Evolutionary conservation across 768 basidiomycete genomes (phyloP).

Genomic region (Psilocybe cyanescens): DNA sequence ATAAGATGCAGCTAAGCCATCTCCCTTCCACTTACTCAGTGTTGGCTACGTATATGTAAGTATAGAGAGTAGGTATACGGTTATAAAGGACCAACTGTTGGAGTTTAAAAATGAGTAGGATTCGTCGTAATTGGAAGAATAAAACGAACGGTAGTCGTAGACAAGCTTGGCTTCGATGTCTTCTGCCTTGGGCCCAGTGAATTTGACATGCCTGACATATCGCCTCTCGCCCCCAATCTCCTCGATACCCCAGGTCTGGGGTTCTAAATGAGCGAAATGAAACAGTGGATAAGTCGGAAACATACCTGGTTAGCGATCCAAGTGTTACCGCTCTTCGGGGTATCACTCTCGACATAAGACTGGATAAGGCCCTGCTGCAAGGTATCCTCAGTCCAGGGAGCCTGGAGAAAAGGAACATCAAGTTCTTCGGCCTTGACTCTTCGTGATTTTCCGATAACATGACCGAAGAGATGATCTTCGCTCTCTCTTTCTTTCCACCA

Average conservation of each 20-base stretch:
- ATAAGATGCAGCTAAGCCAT: neutral
- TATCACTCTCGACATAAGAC: slow-evolving; percentile 59
- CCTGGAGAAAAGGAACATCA: slow-evolving; percentile 49
- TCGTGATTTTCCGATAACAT: slow-evolving; percentile 56
- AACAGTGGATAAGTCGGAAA: slow-evolving; percentile 41
- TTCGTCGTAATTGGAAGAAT: slow-evolving; percentile 32
- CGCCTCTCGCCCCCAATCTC: slow-evolving; percentile 60
- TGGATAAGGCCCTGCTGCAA: slow-evolving; percentile 49
- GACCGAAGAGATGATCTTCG: slow-evolving; percentile 67
- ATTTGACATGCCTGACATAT: slow-evolving; percentile 63
- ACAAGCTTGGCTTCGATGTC: slow-evolving; percentile 60
- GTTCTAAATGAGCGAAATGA: slow-evolving; percentile 46
- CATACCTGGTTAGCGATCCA: slow-evolving; percentile 72
- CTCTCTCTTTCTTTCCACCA: slow-evolving; percentile 56
- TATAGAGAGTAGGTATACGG: neutral
- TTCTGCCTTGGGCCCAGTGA: slow-evolving; percentile 62
- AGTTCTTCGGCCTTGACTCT: slow-evolving; percentile 50
- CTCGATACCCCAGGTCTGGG: slow-evolving; percentile 67
- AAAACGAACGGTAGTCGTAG: slow-evolving; percentile 68
- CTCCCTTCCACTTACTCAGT: neutral
- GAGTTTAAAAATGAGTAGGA: neutral
- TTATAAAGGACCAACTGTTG: slow-evolving; percentile 20
- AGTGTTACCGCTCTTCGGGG: slow-evolving; percentile 56
- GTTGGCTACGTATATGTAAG: too few relatives aligned
- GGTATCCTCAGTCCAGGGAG: slow-evolving; percentile 51